Percentiles rank a stretch among this genome's conserved stretches.
These are phyloP conservation scores for Xerocomus brunneocitrinus DNA, from an alignment of 768 basidiomycete species.

Conservation along the genomic window DNA sequence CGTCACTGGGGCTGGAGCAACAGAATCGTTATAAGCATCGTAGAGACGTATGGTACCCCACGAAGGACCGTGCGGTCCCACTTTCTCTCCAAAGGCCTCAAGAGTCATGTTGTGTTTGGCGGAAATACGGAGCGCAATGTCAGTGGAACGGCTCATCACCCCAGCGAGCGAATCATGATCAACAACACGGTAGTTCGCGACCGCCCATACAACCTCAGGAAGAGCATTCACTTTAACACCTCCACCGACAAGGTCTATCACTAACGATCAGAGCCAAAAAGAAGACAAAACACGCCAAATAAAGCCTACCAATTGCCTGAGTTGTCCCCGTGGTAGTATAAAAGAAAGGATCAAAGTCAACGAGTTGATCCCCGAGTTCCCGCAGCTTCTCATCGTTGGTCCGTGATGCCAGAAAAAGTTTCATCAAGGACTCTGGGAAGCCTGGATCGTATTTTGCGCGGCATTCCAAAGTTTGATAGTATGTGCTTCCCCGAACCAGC, in stretches of 20 bases:
- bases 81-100: slow-evolving; percentile 36
- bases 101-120: slow-evolving; percentile 39
- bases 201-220: slow-evolving; percentile 37
- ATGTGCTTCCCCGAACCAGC: slow-evolving; percentile 24
- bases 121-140: slow-evolving; percentile 7
- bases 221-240: slow-evolving; percentile 45
- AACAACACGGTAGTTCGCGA: slow-evolving; percentile 34
- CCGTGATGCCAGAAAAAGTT: slow-evolving; percentile 21
- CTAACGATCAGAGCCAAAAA: slow-evolving; percentile 21
- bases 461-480: slow-evolving; percentile 37
- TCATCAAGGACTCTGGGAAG: slow-evolving; percentile 23
- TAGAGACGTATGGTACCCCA: slow-evolving; percentile 36
- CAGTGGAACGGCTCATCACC: slow-evolving; percentile 11
- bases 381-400: slow-evolving; percentile 18
- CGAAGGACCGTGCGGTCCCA: slow-evolving; percentile 22
- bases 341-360: slow-evolving; percentile 19
- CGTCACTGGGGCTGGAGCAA: slow-evolving; percentile 42
- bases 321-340: slow-evolving; percentile 23
- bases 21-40: slow-evolving; percentile 32
- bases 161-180: slow-evolving; percentile 26
- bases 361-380: slow-evolving; percentile 14
- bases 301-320: slow-evolving; percentile 23
- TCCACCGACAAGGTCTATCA: slow-evolving; percentile 39
- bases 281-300: not conserved
- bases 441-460: slow-evolving; percentile 37